Evolutionary conservation across 2,329 filamentous ascomycete species (phyloP), one percentile per base, ranked within the genome.

Genomic region (Phyllosticta citribraziliensis): DNA sequence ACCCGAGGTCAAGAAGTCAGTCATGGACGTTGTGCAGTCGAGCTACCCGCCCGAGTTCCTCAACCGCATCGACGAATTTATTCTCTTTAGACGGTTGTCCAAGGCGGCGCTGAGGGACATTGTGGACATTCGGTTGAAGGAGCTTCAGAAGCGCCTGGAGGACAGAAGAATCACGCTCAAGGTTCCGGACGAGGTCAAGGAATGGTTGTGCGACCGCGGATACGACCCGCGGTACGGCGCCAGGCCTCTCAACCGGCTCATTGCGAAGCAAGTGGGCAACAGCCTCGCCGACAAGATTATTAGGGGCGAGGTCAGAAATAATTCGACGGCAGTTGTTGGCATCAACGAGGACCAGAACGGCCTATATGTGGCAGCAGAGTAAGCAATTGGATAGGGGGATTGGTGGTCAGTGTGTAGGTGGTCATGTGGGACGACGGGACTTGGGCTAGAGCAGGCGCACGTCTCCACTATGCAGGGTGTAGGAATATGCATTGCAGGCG

Each of bases 21-120:
- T 97, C 59, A 91, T 97, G 86, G 89, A 96, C 69, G 86, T 95
- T 17, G 92, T 97, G 1, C 80, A 87, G 19, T 74, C 80, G 9
- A 76, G 80, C 1, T 87, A 97, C 71, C 86, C 93, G 5, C 94
- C 94, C 2, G 94, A 97, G 72, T 99, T 97, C 80, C 82, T 97
- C 65, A 97, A 99, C 77, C 85, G 94, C 20, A 91, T 97, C 64
- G 93, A 97, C 74, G 93, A 95, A 64, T 97, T 97, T 77, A 97
- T 97, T 72, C 79, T 97, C 70, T 97, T 97, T 81, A 93, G 92
- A 75, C 84, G 93, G 9, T 82, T 97, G 2, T 89, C 90, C 0
- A 82, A 82, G 30, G 79, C 81, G 19, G 92, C 93, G 17, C 82
- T 97, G 61, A 83, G 91, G 30, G 92, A 96, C 70, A 97, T 97